Evolutionary conservation across 495 filamentous ascomycete species (phyloP), one percentile per base, ranked within the genome.

Genomic region (Friedmanniomyces endolithicus): DNA sequence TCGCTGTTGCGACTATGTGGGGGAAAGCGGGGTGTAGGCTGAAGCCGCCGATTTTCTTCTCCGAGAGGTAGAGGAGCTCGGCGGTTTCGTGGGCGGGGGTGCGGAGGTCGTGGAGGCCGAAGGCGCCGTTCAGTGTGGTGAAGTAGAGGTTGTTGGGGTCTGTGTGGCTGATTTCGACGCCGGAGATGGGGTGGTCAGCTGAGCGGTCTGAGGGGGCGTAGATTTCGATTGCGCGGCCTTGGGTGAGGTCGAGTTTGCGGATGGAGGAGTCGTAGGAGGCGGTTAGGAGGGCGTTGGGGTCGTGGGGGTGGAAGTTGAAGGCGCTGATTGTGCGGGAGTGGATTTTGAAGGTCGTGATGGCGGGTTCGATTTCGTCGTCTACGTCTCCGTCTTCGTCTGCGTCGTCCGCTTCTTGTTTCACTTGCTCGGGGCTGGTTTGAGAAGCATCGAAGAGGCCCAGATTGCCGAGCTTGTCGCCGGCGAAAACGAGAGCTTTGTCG

Each of bases 1-100:
- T 90, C 8, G 88, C 90, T 0, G 92, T 97, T 0, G 90, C 88
- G n/a, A 92, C 64, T 37, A 92, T 80, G 67, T 97, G 82, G 0
- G 88, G 79, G 0, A 85, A 73, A 0, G 77, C 67, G 0, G 94
- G 92, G 58, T 90, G 81, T 2, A 95, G 64, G 0, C 80, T 83
- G 71, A 96, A 95, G 1, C 92, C 92, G 23, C 94, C 94, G 49
- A 98, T 96, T 64, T 98, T 98, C 69, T 92, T 90, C 49, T 94
- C 88, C 0, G 83, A 84, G 11, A 98, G 71, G n/a, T 79, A 72
- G 76, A 84, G 90, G 7, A 82, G 71, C 2, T 88, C 78, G 4
- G 72, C 59, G 11, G 77, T 71, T n/a, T 76, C 69, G 0, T 62
- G 62, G 0, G 66, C 47, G 20, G 79, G 74, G 6, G 78, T 72